Evolutionary conservation across 108 stramenopile species (phyloP), one percentile per base, ranked within the genome.

Genomic region (Pseudonitzschia pungens): DNA sequence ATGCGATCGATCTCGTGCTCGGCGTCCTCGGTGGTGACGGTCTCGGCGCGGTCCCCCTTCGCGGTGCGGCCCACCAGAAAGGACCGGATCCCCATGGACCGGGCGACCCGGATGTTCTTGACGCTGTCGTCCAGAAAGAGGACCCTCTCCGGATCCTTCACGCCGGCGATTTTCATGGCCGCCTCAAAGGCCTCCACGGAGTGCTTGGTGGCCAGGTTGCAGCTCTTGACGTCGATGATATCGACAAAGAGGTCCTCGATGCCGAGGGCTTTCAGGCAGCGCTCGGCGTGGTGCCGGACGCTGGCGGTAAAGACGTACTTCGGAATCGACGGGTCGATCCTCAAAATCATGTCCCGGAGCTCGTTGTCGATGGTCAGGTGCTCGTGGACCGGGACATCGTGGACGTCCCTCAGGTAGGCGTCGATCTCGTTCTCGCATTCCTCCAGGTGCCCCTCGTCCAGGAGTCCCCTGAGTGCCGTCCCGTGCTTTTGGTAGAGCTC

Each of bases 261-360:
- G 1, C 90, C 90, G 18, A 91, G 64, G 18, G 82, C 82, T 63
- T 71, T 22, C 1, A 91, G 54, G 60, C 90, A 91, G 3, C 83
- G 73, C 40, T 69, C 57, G 15, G 90, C 87, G 76, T 91, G 90
- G 52, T 81, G 40, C 15, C 60, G 56, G 2, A 86, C 83, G 71
- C 74, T 76, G 27, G 90, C 90, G 6, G 90, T 91, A 65, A 91
- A 91, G 26, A 88, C 71, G 65, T 73, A 90, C 44, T 80, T 82
- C 18, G 85, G 81, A 60, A 90, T 87, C 28, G 85, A 41, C 21
- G 89, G 89, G 71, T 90, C 87, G 24, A 90, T 70, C n/a, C 58
- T 45, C 11, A 63, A 22, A 15, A 90, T 45, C 45, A 87, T 75
- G 5, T 79, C 54, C 32, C 83, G 77, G 40, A 90, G 72, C 26